Percentiles rank a stretch among this genome's conserved stretches.
phyloP scores from a whole-genome alignment of 31 red algal species.

The Asparagopsis taxiformis region DNA sequence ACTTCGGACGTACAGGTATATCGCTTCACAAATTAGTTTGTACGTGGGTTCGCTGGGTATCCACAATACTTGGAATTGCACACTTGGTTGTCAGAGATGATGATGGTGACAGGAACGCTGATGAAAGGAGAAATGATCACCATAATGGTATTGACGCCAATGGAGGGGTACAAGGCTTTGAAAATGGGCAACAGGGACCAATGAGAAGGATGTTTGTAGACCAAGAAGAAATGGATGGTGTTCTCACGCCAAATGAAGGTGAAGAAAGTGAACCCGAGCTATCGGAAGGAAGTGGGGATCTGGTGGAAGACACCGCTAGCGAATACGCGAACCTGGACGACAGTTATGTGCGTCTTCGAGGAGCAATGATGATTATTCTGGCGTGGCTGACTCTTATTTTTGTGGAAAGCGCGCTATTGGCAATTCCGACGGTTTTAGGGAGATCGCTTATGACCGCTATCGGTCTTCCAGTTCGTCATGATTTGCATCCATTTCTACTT shows the following conservation, averaged over 20 bases:
- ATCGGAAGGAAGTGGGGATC: neutral
- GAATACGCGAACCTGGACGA: neutral
- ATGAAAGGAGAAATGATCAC: neutral
- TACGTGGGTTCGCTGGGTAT: constrained; percentile 56
- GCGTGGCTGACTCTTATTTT: constrained; percentile 73
- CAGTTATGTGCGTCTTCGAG: constrained; percentile 29
- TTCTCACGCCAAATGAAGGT: neutral
- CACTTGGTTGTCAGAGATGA: constrained; percentile 75
- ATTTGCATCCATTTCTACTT: constrained; percentile 72
- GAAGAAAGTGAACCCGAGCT: neutral
- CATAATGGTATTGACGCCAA: neutral
- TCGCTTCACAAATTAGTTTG: constrained; percentile 31
- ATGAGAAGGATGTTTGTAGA: neutral
- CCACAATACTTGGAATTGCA: constrained; percentile 54
- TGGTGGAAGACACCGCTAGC: too few relatives aligned
- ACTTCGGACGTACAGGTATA: constrained; percentile 46
- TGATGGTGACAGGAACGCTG: constrained; percentile 14
- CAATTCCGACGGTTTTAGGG: constrained; percentile 70
- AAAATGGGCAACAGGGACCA: neutral
- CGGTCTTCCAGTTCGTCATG: constrained; percentile 65
- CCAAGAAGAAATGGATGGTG: neutral
- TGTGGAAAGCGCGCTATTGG: constrained; percentile 41
- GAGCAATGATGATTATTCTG: constrained; percentile 49
- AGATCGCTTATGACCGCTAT: constrained; percentile 56
- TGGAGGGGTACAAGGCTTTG: neutral